Evolutionary conservation across 2,329 filamentous ascomycete species (phyloP).

Genomic region (Tricladium varicosporioides): DNA sequence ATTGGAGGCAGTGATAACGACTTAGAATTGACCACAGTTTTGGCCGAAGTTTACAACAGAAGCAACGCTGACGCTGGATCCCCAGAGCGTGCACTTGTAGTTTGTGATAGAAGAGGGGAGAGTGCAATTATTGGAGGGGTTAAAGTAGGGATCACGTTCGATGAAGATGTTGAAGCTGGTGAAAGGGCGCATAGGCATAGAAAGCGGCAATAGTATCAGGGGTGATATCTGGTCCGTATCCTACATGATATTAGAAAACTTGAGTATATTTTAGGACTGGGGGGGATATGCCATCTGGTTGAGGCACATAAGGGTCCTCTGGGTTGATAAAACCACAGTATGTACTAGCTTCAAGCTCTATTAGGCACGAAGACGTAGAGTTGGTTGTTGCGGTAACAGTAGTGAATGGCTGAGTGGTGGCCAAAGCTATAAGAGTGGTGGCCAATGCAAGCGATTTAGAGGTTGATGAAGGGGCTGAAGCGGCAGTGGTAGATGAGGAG

Average conservation of each 20-base stretch:
- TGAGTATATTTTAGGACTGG: not conserved
- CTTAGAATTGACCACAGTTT: slow-evolving; percentile 34
- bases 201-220: slow-evolving; percentile 37
- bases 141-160: slow-evolving; percentile 35
- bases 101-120: slow-evolving; percentile 34
- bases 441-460: not conserved
- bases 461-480: not conserved
- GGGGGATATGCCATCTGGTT: slow-evolving; percentile 24
- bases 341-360: slow-evolving; percentile 32
- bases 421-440: slow-evolving; percentile 20
- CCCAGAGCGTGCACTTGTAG: slow-evolving; percentile 38
- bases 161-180: slow-evolving; percentile 35
- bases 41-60: slow-evolving; percentile 35
- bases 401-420: slow-evolving; percentile 26
- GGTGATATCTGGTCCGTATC: slow-evolving; percentile 29
- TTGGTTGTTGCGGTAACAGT: slow-evolving; percentile 21
- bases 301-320: slow-evolving; percentile 37
- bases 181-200: slow-evolving; percentile 27
- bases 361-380: slow-evolving; percentile 29
- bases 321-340: slow-evolving; percentile 40
- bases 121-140: slow-evolving; percentile 32
- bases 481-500: not conserved
- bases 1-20: slow-evolving; percentile 43
- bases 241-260: slow-evolving; percentile 10
- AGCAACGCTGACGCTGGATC: slow-evolving; percentile 25